phyloP scores from a whole-genome alignment of 2,329 filamentous ascomycete genomes.

The Helotiales sp. region DNA sequence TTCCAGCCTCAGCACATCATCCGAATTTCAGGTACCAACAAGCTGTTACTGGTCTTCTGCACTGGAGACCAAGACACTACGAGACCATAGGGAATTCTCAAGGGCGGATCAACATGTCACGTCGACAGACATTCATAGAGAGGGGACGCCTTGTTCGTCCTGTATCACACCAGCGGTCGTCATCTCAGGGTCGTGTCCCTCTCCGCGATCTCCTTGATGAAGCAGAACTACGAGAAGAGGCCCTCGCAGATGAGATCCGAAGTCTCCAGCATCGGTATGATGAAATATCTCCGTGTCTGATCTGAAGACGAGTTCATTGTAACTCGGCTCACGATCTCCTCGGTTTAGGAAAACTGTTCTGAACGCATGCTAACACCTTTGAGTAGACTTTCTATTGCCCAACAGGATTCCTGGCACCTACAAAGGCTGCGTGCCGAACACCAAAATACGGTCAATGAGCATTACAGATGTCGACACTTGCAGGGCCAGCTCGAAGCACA shows the following conservation, averaged over 20 bases:
- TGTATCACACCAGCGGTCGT: constrained; percentile 4
- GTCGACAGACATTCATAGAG: constrained; percentile 25
- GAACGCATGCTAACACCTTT: too few species aligned
- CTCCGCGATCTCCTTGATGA: constrained; percentile 21
- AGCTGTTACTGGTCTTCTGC: constrained; percentile 6
- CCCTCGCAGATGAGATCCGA: constrained; percentile 16
- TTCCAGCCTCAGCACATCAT: not conserved
- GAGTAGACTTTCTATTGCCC: constrained; percentile 22
- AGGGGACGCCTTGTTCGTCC: constrained; percentile 20
- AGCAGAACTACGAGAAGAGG: constrained; percentile 19
- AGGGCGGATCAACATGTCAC: constrained; percentile 18
- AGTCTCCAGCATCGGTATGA: constrained; percentile 18
- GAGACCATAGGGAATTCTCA: constrained; percentile 24
- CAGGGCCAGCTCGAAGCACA: constrained; percentile 17
- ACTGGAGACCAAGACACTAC: constrained; percentile 4
- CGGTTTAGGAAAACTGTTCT: too few species aligned
- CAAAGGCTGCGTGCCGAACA: constrained; percentile 17
- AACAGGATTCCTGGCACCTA: constrained; percentile 20
- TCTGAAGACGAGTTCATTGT: too few species aligned
- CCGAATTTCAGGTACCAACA: not conserved
- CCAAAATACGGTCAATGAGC: constrained; percentile 18
- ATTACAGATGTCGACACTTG: constrained; percentile 21
- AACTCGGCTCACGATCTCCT: too few species aligned
- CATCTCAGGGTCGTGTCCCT: constrained; percentile 7
- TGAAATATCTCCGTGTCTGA: too few species aligned